Base-by-base conservation (phyloP, 768 basidiomycete genomes). In the Leccinum sublutescens region DNA sequence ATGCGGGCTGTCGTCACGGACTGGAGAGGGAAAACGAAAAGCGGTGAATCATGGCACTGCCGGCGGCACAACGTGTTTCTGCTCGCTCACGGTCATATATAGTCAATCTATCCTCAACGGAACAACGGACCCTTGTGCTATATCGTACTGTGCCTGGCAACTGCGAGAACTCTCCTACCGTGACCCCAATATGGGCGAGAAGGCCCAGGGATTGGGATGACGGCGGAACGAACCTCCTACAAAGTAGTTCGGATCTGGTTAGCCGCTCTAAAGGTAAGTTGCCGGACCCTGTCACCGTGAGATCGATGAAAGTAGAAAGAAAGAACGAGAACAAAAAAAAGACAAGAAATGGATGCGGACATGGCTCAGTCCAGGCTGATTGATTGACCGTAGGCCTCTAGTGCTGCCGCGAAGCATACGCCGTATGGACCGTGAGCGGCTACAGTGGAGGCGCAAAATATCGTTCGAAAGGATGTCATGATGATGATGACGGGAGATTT, bases 131-230 rank as follows among this genome's bases (percentile, higher is more conserved):
- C 58, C 54, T 59, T 52, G 55, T 50, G 5, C 11, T 21, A n/a
- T 29, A 21, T 50, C 21, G 38, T 38, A 2, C 21, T 2, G 66
- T 67, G 38, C 61, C 64, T 66, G 67, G 64, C 51, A 63, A 66
- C 66, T 38, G 57, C 31, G 17, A 58, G 15, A 47, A 53, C 38
- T 45, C 19, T 45, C 33, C 38, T 27, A 7, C 51, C 17, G 59
- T 50, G 25, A 23, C 19, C 48, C 55, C 55, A 55, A 38, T 55
- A 31, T 38, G 38, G 54, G 29, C 5, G 17, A 27, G 5, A 7
- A 19, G 31, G 21, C 29, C 40, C 53, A 52, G 45, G 27, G 23
- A 27, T 53, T 27, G 34, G 33, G 36, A 19, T 54, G 34, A 45
- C 19, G 19, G 52, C 49, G 38, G 21, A 17, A 21, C 14, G 43